These are phyloP conservation scores for Chenopodium suecicum DNA, from an alignment of 148 eudicot genomes.

Conservation along the genomic window DNA sequence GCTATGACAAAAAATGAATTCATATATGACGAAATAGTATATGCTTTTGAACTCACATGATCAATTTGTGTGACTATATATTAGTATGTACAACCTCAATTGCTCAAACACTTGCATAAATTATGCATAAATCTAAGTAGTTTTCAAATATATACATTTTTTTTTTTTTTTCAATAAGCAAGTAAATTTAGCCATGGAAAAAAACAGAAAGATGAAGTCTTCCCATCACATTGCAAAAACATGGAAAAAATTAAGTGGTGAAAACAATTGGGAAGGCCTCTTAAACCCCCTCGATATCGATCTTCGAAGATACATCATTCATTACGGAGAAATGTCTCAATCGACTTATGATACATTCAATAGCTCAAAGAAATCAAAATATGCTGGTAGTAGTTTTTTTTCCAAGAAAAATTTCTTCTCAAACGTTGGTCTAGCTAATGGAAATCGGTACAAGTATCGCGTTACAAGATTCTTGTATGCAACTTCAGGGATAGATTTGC, in stretches of 20 bases:
- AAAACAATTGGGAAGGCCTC: conserved; percentile 57
- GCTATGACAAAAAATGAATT: too few relatives aligned
- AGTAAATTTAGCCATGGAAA: neutral
- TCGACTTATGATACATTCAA: conserved; percentile 65
- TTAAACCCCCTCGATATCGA: conserved; percentile 62
- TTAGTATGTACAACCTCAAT: neutral
- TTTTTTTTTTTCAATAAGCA: too few relatives aligned
- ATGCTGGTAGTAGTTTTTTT: conserved; percentile 30
- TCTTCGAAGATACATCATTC: conserved; percentile 61
- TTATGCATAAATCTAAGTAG: neutral
- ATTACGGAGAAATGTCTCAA: conserved; percentile 76
- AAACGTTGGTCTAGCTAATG: conserved; percentile 31
- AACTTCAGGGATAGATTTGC: conserved; percentile 53
- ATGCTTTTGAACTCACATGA: neutral
- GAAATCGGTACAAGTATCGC: conserved; percentile 46
- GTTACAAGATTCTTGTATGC: conserved; percentile 76
- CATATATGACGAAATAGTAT: too few relatives aligned
- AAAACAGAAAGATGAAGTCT: neutral
- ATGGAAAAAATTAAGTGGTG: conserved; percentile 68
- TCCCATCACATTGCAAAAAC: conserved; percentile 36
- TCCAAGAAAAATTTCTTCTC: conserved; percentile 28
- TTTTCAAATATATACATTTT: too few relatives aligned
- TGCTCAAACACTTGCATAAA: neutral
- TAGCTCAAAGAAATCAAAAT: conserved; percentile 43
- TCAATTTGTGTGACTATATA: neutral